Base-by-base conservation (phyloP, 495 filamentous ascomycete genomes). In the Trichoderma erinaceum region DNA sequence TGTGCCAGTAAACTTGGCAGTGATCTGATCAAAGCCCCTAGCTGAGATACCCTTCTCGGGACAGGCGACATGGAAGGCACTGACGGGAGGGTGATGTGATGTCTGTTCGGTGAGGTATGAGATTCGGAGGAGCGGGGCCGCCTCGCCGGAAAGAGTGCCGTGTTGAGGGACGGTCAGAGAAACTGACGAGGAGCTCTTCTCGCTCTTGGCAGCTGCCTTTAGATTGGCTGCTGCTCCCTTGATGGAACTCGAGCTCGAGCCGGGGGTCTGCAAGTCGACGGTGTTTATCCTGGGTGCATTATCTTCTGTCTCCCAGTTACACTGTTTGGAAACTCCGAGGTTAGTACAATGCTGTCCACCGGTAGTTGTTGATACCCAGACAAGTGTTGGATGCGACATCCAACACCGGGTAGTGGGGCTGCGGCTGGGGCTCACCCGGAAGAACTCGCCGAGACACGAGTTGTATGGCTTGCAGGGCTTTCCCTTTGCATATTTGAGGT, bases 381-480 rank as follows among this genome's bases (percentile, higher is more conserved):
- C 23, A 13, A 27, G 27, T 2, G 63, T 38, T 46, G 11, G 67
- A 71, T 32, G 23, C 18, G 66, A 29, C 38, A n/a, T 41, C 48
- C n/a, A 23, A n/a, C 18, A 4, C 7, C 1, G 48, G 48, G n/a
- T 52, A 21, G 48, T 21, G 48, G 48, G 8, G n/a, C 48, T 52
- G n/a, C 1, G 29, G 29, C 29, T 29, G 29, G 29, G 18, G 81
- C 85, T 74, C 82, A 92, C 91, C 78, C 95, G 84, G 79, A 99
- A 99, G 79, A 97, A 98, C 78, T 99, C 95, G n/a, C 95, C 95
- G 50, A 99, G 78, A 10, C 92, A 91, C 46, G 93, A 97, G 77
- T 99, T 99, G 78, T 99, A 99, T 8, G 95, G 95, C 77, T 99
- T 99, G 86, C 92, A 97, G 12, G 95, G 95, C 80, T 93, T 97